A percentile compares a stretch with the other conserved stretches of the same genome.
Evolutionary conservation across 1,284 basidiomycete genomes (phyloP).

Genomic region (Cutaneotrichosporon sp.): DNA sequence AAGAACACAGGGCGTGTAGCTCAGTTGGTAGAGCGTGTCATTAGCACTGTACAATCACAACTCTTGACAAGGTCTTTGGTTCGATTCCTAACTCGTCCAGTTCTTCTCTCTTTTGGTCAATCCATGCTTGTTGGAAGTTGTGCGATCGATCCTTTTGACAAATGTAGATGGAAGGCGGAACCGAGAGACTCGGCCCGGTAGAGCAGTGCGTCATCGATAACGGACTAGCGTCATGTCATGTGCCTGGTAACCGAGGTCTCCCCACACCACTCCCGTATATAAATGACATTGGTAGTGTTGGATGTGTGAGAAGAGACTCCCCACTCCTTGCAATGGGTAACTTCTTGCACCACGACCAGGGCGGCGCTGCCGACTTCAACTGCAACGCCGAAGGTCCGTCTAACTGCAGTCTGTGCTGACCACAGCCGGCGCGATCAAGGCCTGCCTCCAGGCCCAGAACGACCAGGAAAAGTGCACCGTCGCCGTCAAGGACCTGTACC

Average conservation of each 20-base stretch:
- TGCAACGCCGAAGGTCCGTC: slow-evolving; percentile 6
- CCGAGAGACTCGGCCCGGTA: too few species aligned
- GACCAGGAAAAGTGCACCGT: slow-evolving; percentile 39
- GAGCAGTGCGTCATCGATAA: too few species aligned
- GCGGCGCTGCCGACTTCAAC: neutral
- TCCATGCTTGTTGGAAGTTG: too few species aligned
- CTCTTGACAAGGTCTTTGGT: slow-evolving; percentile 3
- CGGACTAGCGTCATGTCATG: too few species aligned
- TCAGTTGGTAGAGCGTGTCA: slow-evolving; percentile 3
- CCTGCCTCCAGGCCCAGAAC: slow-evolving; percentile 39
- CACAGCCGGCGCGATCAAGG: slow-evolving; percentile 46
- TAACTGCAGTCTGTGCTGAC: neutral
- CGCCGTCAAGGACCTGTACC: slow-evolving; percentile 40
- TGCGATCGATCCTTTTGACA: too few species aligned
- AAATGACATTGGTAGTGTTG: too few species aligned
- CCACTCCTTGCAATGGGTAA: neutral
- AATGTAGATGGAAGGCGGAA: too few species aligned
- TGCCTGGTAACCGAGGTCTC: too few species aligned
- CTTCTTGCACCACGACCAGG: slow-evolving; percentile 9
- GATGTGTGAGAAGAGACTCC: too few species aligned
- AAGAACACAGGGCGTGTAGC: slow-evolving; percentile 2
- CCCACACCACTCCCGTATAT: neutral
- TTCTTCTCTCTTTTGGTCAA: neutral
- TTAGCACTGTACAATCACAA: neutral
- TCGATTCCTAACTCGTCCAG: slow-evolving; percentile 2